Percentiles rank a stretch among this genome's conserved stretches.
These are phyloP conservation scores for Histomonas meleagridis DNA, from an alignment of 208 protist species.

Conservation along the genomic window DNA sequence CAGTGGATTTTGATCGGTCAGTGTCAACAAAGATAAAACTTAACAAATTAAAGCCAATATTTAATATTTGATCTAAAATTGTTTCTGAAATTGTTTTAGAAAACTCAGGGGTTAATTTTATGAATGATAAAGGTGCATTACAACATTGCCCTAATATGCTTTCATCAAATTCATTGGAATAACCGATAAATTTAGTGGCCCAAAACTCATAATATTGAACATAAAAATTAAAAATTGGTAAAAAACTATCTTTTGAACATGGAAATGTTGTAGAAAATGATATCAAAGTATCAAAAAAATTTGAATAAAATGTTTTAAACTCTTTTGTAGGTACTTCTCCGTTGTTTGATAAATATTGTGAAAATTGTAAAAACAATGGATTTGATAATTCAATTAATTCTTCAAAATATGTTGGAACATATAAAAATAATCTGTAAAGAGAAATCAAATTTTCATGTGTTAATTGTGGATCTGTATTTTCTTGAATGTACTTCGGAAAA, in stretches of 20 bases:
- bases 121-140: neutral
- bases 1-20: neutral
- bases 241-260: neutral
- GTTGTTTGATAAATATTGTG: neutral
- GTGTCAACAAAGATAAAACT: constrained; percentile 20
- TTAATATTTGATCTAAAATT: neutral
- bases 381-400: too few species aligned
- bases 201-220: constrained; percentile 18
- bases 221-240: neutral
- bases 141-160: neutral
- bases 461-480: neutral
- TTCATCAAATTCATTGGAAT: neutral
- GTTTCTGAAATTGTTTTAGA: neutral
- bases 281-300: neutral
- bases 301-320: too few species aligned
- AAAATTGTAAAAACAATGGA: neutral
- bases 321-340: too few species aligned
- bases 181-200: neutral
- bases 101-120: neutral
- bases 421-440: too few species aligned
- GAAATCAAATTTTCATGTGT: too few species aligned
- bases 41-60: neutral
- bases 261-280: neutral
- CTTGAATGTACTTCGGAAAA: neutral
- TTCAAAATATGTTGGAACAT: too few species aligned